phyloP scores from a whole-genome alignment of 1,284 basidiomycete genomes.

The Kalmanozyma brasiliensis region DNA sequence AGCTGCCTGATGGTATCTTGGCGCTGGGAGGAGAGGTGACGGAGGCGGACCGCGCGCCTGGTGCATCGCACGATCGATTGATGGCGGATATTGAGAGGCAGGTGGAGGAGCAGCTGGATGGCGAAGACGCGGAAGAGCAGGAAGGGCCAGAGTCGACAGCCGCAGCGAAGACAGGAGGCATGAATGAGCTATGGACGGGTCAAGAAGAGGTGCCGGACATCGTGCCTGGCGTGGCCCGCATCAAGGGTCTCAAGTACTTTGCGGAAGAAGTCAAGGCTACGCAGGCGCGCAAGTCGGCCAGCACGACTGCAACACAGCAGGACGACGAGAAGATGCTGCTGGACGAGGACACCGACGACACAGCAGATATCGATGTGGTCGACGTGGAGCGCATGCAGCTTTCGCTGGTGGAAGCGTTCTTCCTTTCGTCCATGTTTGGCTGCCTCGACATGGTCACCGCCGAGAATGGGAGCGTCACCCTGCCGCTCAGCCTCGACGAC shows the following conservation, averaged over 20 bases:
- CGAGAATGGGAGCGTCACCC: slow-evolving; percentile 1
- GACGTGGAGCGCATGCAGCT: slow-evolving; percentile 92
- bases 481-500: slow-evolving; percentile 24
- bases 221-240: slow-evolving; percentile 51
- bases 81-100: slow-evolving; percentile 52
- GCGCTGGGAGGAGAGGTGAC: slow-evolving; percentile 67
- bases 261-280: slow-evolving; percentile 50
- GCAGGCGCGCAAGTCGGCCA: slow-evolving; percentile 36
- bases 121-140: slow-evolving; percentile 47
- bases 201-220: slow-evolving; percentile 55
- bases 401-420: slow-evolving; percentile 90
- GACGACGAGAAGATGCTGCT: slow-evolving; percentile 3
- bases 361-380: slow-evolving; percentile 69
- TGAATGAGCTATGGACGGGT: slow-evolving; percentile 42
- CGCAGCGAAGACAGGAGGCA: slow-evolving; percentile 3
- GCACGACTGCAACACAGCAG: not conserved
- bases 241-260: slow-evolving; percentile 63
- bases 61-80: slow-evolving; percentile 44
- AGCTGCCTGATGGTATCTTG: slow-evolving; percentile 60
- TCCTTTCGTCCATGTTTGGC: slow-evolving; percentile 83
- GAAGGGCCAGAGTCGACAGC: too few species aligned
- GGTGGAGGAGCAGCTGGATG: slow-evolving; percentile 50
- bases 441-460: slow-evolving; percentile 76
- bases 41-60: slow-evolving; percentile 56
- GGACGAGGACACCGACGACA: slow-evolving; percentile 31